phyloP scores from a whole-genome alignment of 176 grass and related monocot species.

The Carex littledalei region DNA sequence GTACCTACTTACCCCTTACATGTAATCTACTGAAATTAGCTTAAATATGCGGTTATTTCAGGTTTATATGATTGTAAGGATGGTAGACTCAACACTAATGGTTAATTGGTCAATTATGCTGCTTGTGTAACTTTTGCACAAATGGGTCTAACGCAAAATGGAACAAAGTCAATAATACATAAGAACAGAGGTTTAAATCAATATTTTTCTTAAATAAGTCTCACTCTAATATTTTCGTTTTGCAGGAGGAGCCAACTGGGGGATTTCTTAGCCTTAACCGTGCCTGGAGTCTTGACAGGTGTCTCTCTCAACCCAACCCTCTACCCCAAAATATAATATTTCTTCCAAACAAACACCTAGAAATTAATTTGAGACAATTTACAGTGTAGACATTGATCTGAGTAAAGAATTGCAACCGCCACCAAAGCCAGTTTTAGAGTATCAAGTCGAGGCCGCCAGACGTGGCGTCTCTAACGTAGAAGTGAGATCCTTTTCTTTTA shows the following conservation, averaged over 20 bases:
- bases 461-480: conserved; percentile 44
- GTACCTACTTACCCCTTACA: conserved; percentile 18
- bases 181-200: neutral
- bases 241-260: conserved; percentile 43
- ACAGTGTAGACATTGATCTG: conserved; percentile 83
- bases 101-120: neutral
- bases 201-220: neutral
- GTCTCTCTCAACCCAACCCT: neutral
- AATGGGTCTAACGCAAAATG: neutral
- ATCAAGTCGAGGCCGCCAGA: conserved; percentile 76
- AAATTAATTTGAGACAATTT: conserved; percentile 12
- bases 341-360: neutral
- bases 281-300: conserved; percentile 81
- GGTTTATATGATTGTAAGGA: neutral
- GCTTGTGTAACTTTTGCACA: neutral
- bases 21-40: neutral
- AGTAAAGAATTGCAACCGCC: conserved; percentile 82
- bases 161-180: neutral
- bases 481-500: conserved; percentile 30
- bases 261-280: conserved; percentile 90
- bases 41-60: conserved; percentile 1
- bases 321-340: conserved; percentile 4
- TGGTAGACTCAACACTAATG: neutral
- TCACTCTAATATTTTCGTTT: conserved; percentile 9
- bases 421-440: conserved; percentile 55